Evolutionary conservation across 352 stramenopile species (phyloP).

Genomic region (Phytophthora sp.): DNA sequence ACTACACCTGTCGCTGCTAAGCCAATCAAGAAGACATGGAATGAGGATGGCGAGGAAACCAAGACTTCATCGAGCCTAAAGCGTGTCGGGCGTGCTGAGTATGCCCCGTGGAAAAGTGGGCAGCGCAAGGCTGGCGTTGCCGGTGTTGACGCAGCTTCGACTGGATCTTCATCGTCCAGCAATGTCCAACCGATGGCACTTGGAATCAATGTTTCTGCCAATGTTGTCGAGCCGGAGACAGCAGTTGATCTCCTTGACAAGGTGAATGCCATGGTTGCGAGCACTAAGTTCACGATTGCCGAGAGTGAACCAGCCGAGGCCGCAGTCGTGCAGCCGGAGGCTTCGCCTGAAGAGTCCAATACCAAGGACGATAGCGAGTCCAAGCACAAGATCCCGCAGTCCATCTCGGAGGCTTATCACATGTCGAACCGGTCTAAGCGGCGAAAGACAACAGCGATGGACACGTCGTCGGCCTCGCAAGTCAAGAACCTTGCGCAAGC

Average conservation of each 20-base stretch:
- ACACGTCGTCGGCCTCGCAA: constrained; percentile 36
- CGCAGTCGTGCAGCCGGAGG: not conserved
- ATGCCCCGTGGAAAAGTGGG: constrained; percentile 62
- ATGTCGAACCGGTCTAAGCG: constrained; percentile 73
- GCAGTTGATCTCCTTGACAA: constrained; percentile 43
- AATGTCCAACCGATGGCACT: constrained; percentile 24
- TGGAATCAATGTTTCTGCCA: constrained; percentile 8
- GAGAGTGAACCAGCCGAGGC: constrained; percentile 42
- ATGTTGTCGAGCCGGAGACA: constrained; percentile 8
- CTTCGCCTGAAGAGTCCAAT: constrained; percentile 2
- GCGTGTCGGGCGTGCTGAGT: constrained; percentile 51
- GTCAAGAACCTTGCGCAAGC: constrained; percentile 47
- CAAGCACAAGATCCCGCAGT: constrained; percentile 53
- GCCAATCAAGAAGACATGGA: constrained; percentile 42
- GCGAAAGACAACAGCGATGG: constrained; percentile 46
- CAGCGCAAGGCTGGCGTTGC: constrained; percentile 55
- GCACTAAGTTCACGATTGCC: constrained; percentile 59
- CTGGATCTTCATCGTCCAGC: constrained; percentile 12
- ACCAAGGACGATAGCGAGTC: constrained; percentile 14
- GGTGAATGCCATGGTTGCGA: constrained; percentile 65
- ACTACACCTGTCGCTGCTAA: constrained; percentile 2
- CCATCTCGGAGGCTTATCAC: constrained; percentile 80
- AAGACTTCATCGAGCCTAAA: constrained; percentile 28
- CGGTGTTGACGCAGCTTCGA: constrained; percentile 5
- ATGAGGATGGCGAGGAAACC: constrained; percentile 32